phyloP scores from a whole-genome alignment of 345 rosid species.

The Psidium guajava region DNA sequence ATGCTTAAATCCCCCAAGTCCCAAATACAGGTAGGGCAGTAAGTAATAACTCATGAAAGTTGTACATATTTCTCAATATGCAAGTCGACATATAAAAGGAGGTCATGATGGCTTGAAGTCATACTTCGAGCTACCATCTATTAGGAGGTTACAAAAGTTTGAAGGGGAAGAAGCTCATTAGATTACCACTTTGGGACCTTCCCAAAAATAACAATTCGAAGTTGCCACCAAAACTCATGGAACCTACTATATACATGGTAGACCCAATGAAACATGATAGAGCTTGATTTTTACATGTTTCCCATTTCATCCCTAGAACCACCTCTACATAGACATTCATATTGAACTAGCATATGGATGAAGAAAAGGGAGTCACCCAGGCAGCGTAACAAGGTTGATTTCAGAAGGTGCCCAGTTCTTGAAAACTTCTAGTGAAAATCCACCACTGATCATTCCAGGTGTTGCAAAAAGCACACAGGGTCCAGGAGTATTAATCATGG shows the following conservation, averaged over 20 bases:
- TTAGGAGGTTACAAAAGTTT: not conserved
- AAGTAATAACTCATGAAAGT: not conserved
- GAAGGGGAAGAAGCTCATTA: not conserved
- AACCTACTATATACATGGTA: not conserved
- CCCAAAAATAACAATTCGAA: not conserved
- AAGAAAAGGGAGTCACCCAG: constrained; percentile 48
- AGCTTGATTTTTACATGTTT: not conserved
- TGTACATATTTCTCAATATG: not conserved
- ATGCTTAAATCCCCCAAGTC: not conserved
- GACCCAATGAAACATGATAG: not conserved
- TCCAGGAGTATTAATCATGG: constrained; percentile 72
- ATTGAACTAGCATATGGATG: not conserved
- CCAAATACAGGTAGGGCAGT: not conserved
- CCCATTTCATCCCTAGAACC: not conserved
- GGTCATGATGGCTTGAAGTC: not conserved
- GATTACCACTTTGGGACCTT: not conserved
- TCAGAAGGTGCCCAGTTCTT: constrained; percentile 94
- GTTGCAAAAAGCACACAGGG: constrained; percentile 99
- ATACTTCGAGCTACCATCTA: not conserved
- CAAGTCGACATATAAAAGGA: not conserved
- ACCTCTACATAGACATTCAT: not conserved
- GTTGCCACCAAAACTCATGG: not conserved
- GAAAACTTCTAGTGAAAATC: constrained; percentile 91
- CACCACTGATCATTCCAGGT: constrained; percentile 96
- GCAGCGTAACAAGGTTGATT: constrained; percentile 67